Evolutionary conservation across 805 yeast genomes (phyloP), one percentile per base, ranked within the genome.

Genomic region (Candida ascalaphidarum): DNA sequence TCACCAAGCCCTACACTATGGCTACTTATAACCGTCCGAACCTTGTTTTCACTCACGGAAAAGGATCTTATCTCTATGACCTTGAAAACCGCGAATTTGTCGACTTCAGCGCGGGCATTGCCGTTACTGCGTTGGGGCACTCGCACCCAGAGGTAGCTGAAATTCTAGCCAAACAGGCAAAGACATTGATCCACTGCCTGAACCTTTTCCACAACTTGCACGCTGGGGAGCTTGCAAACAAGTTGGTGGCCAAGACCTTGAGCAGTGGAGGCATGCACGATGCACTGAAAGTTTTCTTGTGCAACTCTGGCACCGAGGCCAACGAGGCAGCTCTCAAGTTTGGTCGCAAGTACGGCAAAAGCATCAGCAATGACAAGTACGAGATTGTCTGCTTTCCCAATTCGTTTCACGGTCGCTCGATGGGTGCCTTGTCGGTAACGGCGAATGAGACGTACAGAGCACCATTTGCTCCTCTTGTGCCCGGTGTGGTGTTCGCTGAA

Each of bases 71-170:
- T 30, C 51, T 92, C 30, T 86, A 77, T 65, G 98, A 92, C 52
- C 55, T 80, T 27, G 85, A 83, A 43, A 80, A 81, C 35, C 67
- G 74, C 22, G 69, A 79, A 49, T 92, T 79, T 47, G 67, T 92
- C 28, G 98, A 92, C 50, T 89, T 92, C 56, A 78, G 89, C 1
- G 86, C 96, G 2, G 98, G 98, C 29, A 89, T 92, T 41, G 97
- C 98, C 1, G 98, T 92, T 11, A 89, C 95, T n/a, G 79, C 83
- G 1, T 62, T 92, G 37, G 98, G 98, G 3, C 97, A 92, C 49
- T 64, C 86, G 15, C 71, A 92, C 43, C 74, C 77, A 4, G 79
- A 76, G 36, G 69, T 92, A 21, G 71, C 94, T 5, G 61, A 79
- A 30, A 72, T 92, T 35, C 51, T 86, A 36, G 54, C 58, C 32